phyloP scores from a whole-genome alignment of 371 early-diverging fungal species.

The Rhizomucor miehei region DNA sequence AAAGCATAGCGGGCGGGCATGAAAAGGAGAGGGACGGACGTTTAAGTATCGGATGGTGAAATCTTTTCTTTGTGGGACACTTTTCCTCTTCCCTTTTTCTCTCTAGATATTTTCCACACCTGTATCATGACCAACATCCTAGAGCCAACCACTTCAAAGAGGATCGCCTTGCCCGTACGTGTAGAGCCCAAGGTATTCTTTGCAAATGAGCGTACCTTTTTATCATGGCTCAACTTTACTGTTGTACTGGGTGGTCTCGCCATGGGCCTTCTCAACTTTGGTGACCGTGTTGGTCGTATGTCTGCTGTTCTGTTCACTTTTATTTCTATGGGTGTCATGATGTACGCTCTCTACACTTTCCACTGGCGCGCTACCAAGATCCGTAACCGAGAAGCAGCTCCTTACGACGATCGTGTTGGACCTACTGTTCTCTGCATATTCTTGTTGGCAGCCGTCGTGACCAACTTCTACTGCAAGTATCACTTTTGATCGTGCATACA shows the following conservation, averaged over 20 bases:
- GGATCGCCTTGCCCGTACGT: slow-evolving; percentile 79
- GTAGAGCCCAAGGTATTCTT: slow-evolving; percentile 98
- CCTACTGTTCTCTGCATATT: slow-evolving; percentile 54
- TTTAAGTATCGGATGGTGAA: neutral
- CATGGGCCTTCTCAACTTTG: slow-evolving; percentile 77
- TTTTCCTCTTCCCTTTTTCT: slow-evolving; percentile 3
- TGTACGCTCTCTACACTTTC: slow-evolving; percentile 77
- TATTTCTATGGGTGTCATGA: slow-evolving; percentile 67
- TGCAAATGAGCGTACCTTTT: slow-evolving; percentile 96
- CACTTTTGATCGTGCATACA: slow-evolving; percentile 8
- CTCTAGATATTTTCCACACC: neutral
- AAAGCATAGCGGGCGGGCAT: too few relatives aligned
- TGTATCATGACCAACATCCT: slow-evolving; percentile 13
- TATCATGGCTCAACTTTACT: slow-evolving; percentile 78
- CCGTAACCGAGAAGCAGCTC: slow-evolving; percentile 49
- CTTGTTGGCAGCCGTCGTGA: slow-evolving; percentile 64
- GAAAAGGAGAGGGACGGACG: too few relatives aligned
- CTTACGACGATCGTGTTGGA: slow-evolving; percentile 58
- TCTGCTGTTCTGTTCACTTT: slow-evolving; percentile 75
- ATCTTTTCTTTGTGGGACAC: neutral
- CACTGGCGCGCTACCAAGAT: slow-evolving; percentile 79
- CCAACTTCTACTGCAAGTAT: slow-evolving; percentile 85
- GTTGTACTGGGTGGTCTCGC: slow-evolving; percentile 71
- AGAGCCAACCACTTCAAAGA: slow-evolving; percentile 32
- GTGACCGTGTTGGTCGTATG: slow-evolving; percentile 62